Evolutionary conservation across 179 eudicot species (phyloP), one percentile per base, ranked within the genome.

Genomic region (Kewa caespitosa): DNA sequence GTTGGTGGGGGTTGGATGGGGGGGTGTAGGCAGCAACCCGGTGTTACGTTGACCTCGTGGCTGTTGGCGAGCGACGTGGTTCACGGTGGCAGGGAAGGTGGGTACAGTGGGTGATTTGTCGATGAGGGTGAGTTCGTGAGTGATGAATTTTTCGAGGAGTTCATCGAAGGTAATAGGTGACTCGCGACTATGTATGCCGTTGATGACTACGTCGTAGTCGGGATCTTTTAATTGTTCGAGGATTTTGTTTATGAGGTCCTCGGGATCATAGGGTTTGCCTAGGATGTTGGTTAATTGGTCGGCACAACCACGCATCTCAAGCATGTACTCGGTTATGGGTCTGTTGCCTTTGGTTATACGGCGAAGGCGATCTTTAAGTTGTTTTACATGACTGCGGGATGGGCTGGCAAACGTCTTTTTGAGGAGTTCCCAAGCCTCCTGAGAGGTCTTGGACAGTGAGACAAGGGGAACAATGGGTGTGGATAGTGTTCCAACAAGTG

Each of bases 261-360:
- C 74, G 6, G 14, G 22, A 2, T 71, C 74, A 0, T 50, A 0
- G 10, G 74, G 42, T 12, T 20, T 14, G 12, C 76, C 67, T 6
- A 73, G 66, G 17, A 28, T 18, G 13, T n/a, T n/a, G n/a, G 76
- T 34, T 0, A 73, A 46, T 27, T 55, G 76, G 11, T 73, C 50
- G 2, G 36, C 14, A 28, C 67, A 55, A 22, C 14, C 32, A 14
- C 38, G 39, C 17, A 73, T 57, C 8, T 27, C 37, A 1, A 8
- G n/a, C 48, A 38, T 38, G 71, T 67, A 67, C 20, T 67, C 66
- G 12, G 66, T 28, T 1, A 61, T 32, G 12, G 34, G 31, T 32
- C n/a, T 36, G 13, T 36, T 3, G 34, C 37, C 20, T 32, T 61
- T 61, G 66, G 38, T 32, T 1, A 61, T 32, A 13, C 13, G 1